phyloP scores from a whole-genome alignment of 208 protist genomes.

The Leishmania lainsoni region DNA sequence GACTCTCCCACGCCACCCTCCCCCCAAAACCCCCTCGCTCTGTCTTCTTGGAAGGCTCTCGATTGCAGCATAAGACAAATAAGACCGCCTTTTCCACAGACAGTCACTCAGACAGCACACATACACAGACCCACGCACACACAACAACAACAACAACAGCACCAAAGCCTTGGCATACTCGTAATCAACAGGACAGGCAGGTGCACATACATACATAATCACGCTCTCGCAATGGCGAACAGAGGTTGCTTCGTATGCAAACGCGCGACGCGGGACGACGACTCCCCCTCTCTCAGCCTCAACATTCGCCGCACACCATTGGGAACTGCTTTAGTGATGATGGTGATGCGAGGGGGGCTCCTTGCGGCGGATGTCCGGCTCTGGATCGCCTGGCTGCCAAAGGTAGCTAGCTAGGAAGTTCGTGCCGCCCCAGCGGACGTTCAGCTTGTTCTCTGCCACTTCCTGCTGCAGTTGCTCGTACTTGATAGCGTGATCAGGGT shows the following conservation, averaged over 20 bases:
- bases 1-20: not conserved
- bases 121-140: too few species aligned
- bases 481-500: slow-evolving; percentile 90
- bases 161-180: not conserved
- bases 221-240: not conserved
- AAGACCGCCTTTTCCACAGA: not conserved
- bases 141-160: not conserved
- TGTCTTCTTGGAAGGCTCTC: not conserved
- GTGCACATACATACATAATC: not conserved
- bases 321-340: slow-evolving; percentile 1
- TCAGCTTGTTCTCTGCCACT: slow-evolving; percentile 81
- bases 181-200: not conserved
- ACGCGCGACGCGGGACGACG: not conserved
- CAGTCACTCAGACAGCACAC: not conserved
- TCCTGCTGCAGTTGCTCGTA: slow-evolving; percentile 85
- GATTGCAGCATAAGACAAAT: not conserved
- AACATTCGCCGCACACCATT: not conserved
- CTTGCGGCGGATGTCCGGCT: slow-evolving; percentile 87
- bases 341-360: slow-evolving; percentile 57
- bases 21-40: not conserved
- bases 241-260: not conserved
- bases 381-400: slow-evolving; percentile 86
- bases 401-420: slow-evolving; percentile 92
- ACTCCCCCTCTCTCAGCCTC: not conserved
- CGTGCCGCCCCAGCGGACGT: slow-evolving; percentile 86